These are phyloP conservation scores for Aspergillus neotritici DNA, from an alignment of 2,329 filamentous ascomycete species.

Conservation along the genomic window DNA sequence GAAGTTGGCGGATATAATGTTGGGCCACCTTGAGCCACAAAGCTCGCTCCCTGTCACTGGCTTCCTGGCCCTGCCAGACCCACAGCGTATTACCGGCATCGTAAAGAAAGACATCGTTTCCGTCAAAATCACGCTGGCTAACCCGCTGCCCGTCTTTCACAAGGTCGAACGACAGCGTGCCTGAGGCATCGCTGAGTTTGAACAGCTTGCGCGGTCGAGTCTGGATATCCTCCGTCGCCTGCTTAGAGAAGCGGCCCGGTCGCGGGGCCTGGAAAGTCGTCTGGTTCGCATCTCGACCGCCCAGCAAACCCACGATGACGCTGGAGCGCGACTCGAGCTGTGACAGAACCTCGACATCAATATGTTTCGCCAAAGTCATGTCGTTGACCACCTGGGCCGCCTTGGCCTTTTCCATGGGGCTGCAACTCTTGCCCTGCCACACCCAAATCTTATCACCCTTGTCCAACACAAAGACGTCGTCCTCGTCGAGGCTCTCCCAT, in stretches of 20 bases:
- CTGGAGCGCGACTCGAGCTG: constrained; percentile 49
- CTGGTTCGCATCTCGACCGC: constrained; percentile 42
- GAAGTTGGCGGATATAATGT: constrained; percentile 23
- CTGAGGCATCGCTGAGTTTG: constrained; percentile 58
- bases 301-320: constrained; percentile 54
- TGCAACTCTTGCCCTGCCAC: constrained; percentile 62
- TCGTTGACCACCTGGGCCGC: constrained; percentile 60
- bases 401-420: constrained; percentile 64
- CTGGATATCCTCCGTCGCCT: constrained; percentile 6
- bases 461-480: constrained; percentile 63
- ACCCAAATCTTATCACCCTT: constrained; percentile 61
- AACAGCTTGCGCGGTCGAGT: constrained; percentile 47
- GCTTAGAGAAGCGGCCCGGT: constrained; percentile 31
- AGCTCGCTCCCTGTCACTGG: constrained; percentile 55
- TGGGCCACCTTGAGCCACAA: constrained; percentile 46
- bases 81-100: constrained; percentile 55
- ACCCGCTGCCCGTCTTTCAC: constrained; percentile 52
- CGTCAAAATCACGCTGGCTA: constrained; percentile 48
- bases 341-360: constrained; percentile 60
- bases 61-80: constrained; percentile 60
- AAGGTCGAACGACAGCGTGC: constrained; percentile 52
- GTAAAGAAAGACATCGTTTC: constrained; percentile 58
- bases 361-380: constrained; percentile 53
- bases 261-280: constrained; percentile 39
- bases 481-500: constrained; percentile 58